Conservation (phyloP, 768 basidiomycete species). For the Cystofilobasidium ferigula region DNA sequence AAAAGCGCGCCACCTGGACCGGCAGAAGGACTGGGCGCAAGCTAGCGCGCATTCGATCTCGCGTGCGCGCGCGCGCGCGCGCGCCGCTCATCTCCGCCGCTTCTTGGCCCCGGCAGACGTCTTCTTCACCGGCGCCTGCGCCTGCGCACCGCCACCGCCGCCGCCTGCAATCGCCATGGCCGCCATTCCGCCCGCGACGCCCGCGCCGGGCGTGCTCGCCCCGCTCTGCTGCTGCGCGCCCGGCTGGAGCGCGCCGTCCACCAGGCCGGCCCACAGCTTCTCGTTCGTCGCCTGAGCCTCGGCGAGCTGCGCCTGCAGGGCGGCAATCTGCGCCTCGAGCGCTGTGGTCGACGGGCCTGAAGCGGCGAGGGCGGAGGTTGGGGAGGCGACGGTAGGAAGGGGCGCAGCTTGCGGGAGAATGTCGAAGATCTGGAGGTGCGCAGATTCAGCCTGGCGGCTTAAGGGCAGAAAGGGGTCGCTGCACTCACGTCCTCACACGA, state of each 20-base stretch:
- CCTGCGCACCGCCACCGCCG: too few relatives aligned
- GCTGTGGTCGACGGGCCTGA: slow-evolving; percentile 34
- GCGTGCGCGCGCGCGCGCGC: too few relatives aligned
- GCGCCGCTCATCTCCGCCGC: background rate
- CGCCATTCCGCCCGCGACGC: background rate
- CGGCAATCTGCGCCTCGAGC: slow-evolving; percentile 61
- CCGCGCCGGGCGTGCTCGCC: background rate
- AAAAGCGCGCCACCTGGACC: too few relatives aligned
- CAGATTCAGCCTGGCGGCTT: background rate
- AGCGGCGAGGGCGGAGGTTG: background rate
- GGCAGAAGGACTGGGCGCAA: too few relatives aligned
- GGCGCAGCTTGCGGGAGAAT: background rate
- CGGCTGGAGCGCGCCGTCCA: slow-evolving; percentile 6
- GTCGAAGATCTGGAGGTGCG: slow-evolving; percentile 11
- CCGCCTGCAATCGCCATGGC: background rate
- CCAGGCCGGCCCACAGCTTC: slow-evolving; percentile 69
- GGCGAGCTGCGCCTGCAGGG: slow-evolving; percentile 57
- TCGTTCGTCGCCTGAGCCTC: slow-evolving; percentile 88
- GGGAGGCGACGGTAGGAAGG: background rate
- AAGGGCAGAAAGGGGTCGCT: background rate
- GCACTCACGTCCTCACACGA: slow-evolving; percentile 23
- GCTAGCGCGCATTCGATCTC: too few relatives aligned
- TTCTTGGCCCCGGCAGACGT: background rate
- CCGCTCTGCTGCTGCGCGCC: background rate
- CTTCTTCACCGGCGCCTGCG: background rate